Percentiles rank a stretch among this genome's conserved stretches.
Conservation (phyloP, 2,329 filamentous ascomycete genomes). For the Chalaropsis ovoidea region DNA sequence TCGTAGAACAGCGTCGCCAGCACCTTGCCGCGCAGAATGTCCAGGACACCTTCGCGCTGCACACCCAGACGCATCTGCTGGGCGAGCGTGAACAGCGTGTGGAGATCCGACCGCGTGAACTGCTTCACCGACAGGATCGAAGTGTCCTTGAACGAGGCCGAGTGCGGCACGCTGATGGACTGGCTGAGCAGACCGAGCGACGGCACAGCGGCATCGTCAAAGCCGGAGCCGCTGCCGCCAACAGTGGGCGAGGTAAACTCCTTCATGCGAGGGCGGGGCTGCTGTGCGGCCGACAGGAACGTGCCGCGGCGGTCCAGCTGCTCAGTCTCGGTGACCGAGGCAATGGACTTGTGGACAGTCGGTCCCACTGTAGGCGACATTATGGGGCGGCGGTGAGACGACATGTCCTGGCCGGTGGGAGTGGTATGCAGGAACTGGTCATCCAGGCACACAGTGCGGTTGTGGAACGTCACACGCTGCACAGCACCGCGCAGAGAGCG, state of each 20-base stretch:
- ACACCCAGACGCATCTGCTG: slow-evolving; percentile 96
- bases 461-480: slow-evolving; percentile 65
- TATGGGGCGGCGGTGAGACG: slow-evolving; percentile 49
- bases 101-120: slow-evolving; percentile 77
- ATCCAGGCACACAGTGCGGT: slow-evolving; percentile 64
- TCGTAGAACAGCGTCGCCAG: slow-evolving; percentile 95
- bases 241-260: slow-evolving; percentile 18
- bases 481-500: slow-evolving; percentile 59
- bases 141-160: slow-evolving; percentile 67
- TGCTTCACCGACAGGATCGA: slow-evolving; percentile 88
- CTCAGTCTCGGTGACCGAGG: slow-evolving; percentile 20
- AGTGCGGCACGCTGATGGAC: slow-evolving; percentile 32
- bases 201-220: slow-evolving; percentile 21
- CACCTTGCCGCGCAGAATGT: slow-evolving; percentile 74
- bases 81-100: slow-evolving; percentile 88
- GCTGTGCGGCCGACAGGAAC: slow-evolving; percentile 27
- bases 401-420: slow-evolving; percentile 62
- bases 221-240: slow-evolving; percentile 6
- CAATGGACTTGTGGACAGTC: slow-evolving; percentile 28
- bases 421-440: slow-evolving; percentile 48
- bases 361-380: slow-evolving; percentile 51
- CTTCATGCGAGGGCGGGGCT: slow-evolving; percentile 22
- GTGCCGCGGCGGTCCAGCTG: slow-evolving; percentile 30
- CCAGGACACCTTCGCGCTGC: slow-evolving; percentile 79
- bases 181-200: slow-evolving; percentile 20